Evolutionary conservation across 768 basidiomycete genomes (phyloP), one percentile per base, ranked within the genome.

Genomic region (Termitomyces sp.): DNA sequence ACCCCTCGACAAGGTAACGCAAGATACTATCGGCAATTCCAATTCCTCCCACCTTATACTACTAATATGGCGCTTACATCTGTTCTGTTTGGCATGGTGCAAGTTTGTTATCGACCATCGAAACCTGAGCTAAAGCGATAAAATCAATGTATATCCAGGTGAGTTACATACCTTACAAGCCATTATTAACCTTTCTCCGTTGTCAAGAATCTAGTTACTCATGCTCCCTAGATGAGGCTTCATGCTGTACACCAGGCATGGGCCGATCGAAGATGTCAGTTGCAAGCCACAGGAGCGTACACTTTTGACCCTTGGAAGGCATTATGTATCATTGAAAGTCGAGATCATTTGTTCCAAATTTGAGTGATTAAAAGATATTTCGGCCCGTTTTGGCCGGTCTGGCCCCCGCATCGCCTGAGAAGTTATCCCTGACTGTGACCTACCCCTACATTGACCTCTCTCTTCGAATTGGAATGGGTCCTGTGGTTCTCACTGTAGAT

Each of bases 401-500:
- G 12, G 34, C 9, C 30, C n/a, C 34, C 34, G 12, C 11, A n/a
- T 42, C 10, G 17, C n/a, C n/a, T n/a, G n/a, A n/a, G n/a, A n/a
- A n/a, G n/a, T n/a, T n/a, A n/a, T n/a, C n/a, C n/a, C n/a, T n/a
- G n/a, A n/a, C n/a, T n/a, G n/a, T n/a, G n/a, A n/a, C n/a, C n/a
- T n/a, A n/a, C n/a, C n/a, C n/a, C n/a, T n/a, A n/a, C n/a, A n/a
- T n/a, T 17, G n/a, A 26, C 2, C 35, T 45, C 15, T 54, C n/a
- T 22, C 22, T 9, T 19, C 9, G 5, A 22, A 5, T 51, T 21
- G 68, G 65, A 65, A 77, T 75, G 72, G 59, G 64, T 40, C 60
- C 64, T 47, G 58, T 64, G 43, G 66, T 62, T 21, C 56, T 83
- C 51, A 61, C 65, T 48, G 80, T 83, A 34, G 78, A 80, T 65